Conservation (phyloP, 2,329 filamentous ascomycete genomes). For the Colletotrichum sublineola region DNA sequence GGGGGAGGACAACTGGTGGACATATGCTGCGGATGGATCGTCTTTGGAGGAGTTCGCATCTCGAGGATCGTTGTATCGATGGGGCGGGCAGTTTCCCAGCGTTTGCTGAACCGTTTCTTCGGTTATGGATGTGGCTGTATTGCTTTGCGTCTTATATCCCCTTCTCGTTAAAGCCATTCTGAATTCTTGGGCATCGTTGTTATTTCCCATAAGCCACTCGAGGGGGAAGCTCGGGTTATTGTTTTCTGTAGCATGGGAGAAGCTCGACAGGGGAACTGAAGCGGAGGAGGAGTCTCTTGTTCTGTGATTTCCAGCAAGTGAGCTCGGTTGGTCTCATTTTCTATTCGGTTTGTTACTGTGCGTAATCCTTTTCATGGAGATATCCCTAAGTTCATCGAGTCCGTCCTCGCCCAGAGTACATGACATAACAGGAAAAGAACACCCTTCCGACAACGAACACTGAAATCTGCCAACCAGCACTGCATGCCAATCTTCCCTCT, state of each 20-base stretch:
- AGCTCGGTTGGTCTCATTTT: not conserved
- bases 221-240: not conserved
- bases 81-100: slow-evolving; percentile 3
- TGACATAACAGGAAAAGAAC: not conserved
- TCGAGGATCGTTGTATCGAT: not conserved
- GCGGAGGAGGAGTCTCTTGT: not conserved
- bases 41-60: not conserved
- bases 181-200: not conserved
- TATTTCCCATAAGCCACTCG: not conserved
- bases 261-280: not conserved
- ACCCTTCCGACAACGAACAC: too few species aligned
- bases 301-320: not conserved
- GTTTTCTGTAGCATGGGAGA: not conserved
- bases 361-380: not conserved
- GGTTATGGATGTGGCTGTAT: slow-evolving; percentile 2
- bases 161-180: not conserved
- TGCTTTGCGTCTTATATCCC: slow-evolving; percentile 8
- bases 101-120: slow-evolving; percentile 9
- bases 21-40: slow-evolving; percentile 1
- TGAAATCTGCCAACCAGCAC: not conserved
- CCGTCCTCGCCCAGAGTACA: not conserved
- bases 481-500: not conserved
- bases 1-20: not conserved
- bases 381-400: not conserved
- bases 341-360: not conserved